phyloP scores from a whole-genome alignment of 2,329 filamentous ascomycete genomes.

The Pseudogymnoascus sp. region DNA sequence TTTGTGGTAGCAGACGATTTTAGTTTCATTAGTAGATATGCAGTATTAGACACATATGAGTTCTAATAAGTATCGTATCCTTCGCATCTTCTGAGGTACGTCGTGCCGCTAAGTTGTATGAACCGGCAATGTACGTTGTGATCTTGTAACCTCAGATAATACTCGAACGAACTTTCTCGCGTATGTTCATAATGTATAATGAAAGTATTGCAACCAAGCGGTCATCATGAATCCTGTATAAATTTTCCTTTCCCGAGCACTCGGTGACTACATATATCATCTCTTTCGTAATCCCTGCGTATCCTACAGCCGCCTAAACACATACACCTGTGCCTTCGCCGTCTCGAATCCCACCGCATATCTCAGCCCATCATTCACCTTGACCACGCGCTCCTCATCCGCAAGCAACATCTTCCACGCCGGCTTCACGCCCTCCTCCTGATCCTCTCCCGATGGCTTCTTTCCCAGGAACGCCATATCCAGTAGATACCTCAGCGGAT shows the following conservation, averaged over 20 bases:
- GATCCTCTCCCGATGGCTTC: constrained; percentile 30
- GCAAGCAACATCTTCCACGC: constrained; percentile 69
- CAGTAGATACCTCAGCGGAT: constrained; percentile 93
- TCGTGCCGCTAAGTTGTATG: no score
- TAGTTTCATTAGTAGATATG: background rate
- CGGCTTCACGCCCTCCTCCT: constrained; percentile 21
- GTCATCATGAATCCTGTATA: background rate
- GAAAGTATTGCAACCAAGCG: background rate
- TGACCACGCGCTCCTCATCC: constrained; percentile 79
- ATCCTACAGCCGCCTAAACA: constrained; percentile 51
- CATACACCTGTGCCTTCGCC: constrained; percentile 89
- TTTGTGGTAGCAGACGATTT: background rate
- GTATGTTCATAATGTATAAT: no score
- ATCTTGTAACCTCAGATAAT: no score
- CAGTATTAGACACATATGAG: background rate
- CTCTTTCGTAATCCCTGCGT: background rate
- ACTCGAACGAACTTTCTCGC: no score
- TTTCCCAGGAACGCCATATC: constrained; percentile 66
- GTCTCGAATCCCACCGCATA: constrained; percentile 88
- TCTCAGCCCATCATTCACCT: constrained; percentile 55
- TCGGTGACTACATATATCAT: constrained; percentile 22
- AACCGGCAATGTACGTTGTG: no score
- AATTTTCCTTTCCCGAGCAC: background rate
- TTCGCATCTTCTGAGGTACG: no score
- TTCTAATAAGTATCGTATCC: no score